These are phyloP conservation scores for Caloboletus firmus DNA, from an alignment of 1,284 basidiomycete species.

Conservation along the genomic window DNA sequence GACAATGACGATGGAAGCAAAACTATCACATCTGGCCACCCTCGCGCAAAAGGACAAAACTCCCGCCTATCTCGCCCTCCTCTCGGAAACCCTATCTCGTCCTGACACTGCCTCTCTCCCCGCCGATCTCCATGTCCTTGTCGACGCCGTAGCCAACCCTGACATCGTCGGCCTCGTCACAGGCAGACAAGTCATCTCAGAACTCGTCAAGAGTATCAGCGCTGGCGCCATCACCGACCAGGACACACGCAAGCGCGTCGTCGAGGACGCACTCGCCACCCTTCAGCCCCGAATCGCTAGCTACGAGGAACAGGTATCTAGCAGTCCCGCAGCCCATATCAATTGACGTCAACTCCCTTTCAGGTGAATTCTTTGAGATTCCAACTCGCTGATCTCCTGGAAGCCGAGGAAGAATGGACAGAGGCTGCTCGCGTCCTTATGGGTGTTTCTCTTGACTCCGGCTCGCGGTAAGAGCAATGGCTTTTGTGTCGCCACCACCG, in stretches of 20 bases:
- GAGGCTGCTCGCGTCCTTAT: slow-evolving; percentile 90
- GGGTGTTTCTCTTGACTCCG: slow-evolving; percentile 89
- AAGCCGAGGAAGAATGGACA: slow-evolving; percentile 89
- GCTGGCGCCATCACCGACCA: slow-evolving; percentile 54
- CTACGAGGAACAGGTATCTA: slow-evolving; percentile 90
- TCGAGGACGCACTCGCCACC: slow-evolving; percentile 69
- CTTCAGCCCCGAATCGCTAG: slow-evolving; percentile 79
- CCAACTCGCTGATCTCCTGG: slow-evolving; percentile 86
- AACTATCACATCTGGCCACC: slow-evolving; percentile 59
- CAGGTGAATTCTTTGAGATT: slow-evolving; percentile 84
- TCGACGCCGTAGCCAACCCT: slow-evolving; percentile 76
- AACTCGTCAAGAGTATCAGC: slow-evolving; percentile 69
- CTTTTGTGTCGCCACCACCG: neutral
- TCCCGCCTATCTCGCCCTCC: slow-evolving; percentile 66
- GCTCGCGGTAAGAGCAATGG: slow-evolving; percentile 62
- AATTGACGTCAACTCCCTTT: slow-evolving; percentile 3
- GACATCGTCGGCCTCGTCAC: slow-evolving; percentile 81
- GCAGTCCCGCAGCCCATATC: slow-evolving; percentile 2
- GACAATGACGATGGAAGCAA: slow-evolving; percentile 53
- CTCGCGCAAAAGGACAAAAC: slow-evolving; percentile 82
- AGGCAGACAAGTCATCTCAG: slow-evolving; percentile 79
- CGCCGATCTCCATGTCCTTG: slow-evolving; percentile 61
- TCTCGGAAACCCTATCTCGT: slow-evolving; percentile 55
- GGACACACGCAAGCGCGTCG: slow-evolving; percentile 63
- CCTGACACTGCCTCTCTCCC: slow-evolving; percentile 46